Evolutionary conservation across 257 asterid species (phyloP).

Genomic region (Jacaranda mimosifolia): DNA sequence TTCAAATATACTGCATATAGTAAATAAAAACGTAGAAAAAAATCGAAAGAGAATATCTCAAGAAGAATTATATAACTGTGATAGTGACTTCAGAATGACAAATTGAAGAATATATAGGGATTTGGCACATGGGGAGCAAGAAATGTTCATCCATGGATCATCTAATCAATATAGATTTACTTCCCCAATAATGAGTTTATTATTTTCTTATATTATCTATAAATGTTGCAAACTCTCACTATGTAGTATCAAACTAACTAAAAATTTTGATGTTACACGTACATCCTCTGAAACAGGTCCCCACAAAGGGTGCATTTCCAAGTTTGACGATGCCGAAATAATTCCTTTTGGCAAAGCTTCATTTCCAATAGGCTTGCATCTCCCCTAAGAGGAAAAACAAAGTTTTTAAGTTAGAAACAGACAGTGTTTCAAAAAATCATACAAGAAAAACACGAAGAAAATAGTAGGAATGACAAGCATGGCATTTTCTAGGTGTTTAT

Average conservation of each 20-base stretch:
- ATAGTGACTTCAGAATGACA: not conserved
- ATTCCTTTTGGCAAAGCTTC: constrained; percentile 82
- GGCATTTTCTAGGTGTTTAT: constrained; percentile 46
- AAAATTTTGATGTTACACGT: constrained; percentile 35
- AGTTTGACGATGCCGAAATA: constrained; percentile 65
- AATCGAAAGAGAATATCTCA: not conserved
- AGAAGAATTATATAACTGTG: constrained; percentile 13
- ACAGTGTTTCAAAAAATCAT: not conserved
- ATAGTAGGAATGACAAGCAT: constrained; percentile 46
- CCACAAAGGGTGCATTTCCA: constrained; percentile 78
- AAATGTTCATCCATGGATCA: not conserved
- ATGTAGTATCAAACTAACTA: not conserved
- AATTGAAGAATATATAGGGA: not conserved
- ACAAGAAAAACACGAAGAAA: not conserved
- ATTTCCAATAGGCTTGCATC: constrained; percentile 65
- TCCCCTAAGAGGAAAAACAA: constrained; percentile 50
- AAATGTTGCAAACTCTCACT: not conserved
- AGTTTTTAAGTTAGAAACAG: constrained; percentile 1
- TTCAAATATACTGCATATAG: constrained; percentile 25
- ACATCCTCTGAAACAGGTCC: constrained; percentile 68
- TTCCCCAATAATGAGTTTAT: not conserved
- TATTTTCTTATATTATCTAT: constrained; percentile 2
- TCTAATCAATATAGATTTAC: too few species aligned
- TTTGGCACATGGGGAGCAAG: not conserved
- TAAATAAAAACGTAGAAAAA: constrained; percentile 28